Base-by-base conservation (phyloP, 164 flowering plant genomes). In the Magnolia officinalis region DNA sequence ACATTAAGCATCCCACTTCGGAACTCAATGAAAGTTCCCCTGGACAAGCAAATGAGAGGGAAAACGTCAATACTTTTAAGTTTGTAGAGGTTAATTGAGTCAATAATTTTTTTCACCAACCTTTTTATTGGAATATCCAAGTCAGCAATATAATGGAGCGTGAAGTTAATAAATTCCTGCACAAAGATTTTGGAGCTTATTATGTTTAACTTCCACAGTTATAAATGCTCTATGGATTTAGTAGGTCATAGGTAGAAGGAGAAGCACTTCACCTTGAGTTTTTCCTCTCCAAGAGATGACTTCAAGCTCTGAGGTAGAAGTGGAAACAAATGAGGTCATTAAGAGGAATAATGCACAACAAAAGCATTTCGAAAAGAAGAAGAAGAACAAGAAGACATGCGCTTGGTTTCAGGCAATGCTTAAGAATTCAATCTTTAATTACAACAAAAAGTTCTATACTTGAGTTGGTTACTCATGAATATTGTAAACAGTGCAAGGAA, bases 81-180 rank as follows among this genome's bases (percentile, higher is more conserved):
- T 50, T 70, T 70, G 55, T 50, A 19, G 24, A 70, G 31, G 20
- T 20, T 49, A 20, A 31, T 4, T 4, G 49, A n/a, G 14, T 21
- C 16, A 10, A 55, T 10, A 16, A 55, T 1, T 11, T 26, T 61
- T 50, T 70, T 9, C 31, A 74, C 89, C 77, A 52, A 96, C 99
- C 99, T 90, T 84, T 96, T 96, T 69, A 96, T 88, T n/a, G 99
- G 99, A 76, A 96, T 96, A 75, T 96, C 98, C 89, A 96, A 87
- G 85, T 92, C 99, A 76, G 99, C 98, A 79, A 96, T 91, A 79
- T 94, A 94, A 82, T 94, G 98, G 70, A 96, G 98, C 6, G 97
- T 86, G 77, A 91, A 96, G 80, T 92, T 94, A 50, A 94, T 94
- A 74, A 96, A 83, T 78, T 91, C 98, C 98, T 96, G 95, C 84